Percentiles rank a stretch among this genome's conserved stretches.
Evolutionary conservation across 1,139 yeast species (phyloP).

Genomic region (Waltiozyma sp.): DNA sequence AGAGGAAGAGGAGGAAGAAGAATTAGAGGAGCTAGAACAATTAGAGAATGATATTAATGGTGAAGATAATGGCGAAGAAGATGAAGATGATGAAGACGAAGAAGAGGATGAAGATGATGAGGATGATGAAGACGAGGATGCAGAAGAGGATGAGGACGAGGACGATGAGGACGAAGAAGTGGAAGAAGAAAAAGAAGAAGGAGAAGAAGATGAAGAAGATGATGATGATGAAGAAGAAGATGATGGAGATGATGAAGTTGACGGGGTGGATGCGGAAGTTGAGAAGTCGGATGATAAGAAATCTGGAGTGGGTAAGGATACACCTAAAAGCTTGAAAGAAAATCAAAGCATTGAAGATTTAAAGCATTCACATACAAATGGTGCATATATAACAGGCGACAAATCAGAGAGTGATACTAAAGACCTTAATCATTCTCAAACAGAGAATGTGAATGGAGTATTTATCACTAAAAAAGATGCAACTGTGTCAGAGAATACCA

Average conservation of each 20-base stretch:
- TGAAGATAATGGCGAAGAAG: conserved; percentile 21
- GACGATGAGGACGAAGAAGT: conserved; percentile 24
- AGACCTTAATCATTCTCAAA: too few relatives aligned
- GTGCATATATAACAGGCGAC: neutral
- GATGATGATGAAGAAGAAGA: conserved; percentile 12
- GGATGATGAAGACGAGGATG: conserved; percentile 22
- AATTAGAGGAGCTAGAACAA: conserved; percentile 21
- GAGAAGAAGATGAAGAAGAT: conserved; percentile 10
- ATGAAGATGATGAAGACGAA: conserved; percentile 15
- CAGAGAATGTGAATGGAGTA: too few relatives aligned
- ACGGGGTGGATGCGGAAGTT: conserved; percentile 1
- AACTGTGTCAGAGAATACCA: too few relatives aligned
- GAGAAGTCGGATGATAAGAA: too few relatives aligned
- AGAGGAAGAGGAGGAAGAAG: conserved; percentile 21
- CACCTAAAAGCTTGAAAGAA: neutral
- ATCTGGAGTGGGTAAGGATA: too few relatives aligned
- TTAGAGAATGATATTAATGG: conserved; percentile 20
- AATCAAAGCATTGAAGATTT: neutral
- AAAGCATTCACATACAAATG: neutral
- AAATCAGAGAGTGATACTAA: neutral
- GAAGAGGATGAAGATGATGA: conserved; percentile 21
- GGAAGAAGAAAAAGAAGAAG: conserved; percentile 18
- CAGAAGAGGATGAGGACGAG: conserved; percentile 20
- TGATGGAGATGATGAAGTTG: conserved; percentile 5
- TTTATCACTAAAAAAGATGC: neutral